These are phyloP conservation scores for Chytriomyces hyalinus DNA, from an alignment of 192 early-diverging fungal species.

Conservation along the genomic window DNA sequence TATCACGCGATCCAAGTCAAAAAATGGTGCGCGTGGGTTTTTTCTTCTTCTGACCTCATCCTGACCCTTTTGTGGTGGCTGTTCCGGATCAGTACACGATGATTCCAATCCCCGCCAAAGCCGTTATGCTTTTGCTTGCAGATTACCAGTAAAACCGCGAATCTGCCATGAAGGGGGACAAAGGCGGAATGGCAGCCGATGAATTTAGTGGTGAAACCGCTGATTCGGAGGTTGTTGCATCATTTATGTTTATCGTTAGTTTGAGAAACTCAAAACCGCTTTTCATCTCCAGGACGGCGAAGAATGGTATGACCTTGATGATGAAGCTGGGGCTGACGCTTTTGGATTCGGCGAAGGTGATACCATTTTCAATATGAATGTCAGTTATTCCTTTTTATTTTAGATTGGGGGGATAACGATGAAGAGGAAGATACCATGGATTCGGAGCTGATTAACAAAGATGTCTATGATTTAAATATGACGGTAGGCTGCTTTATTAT, in stretches of 20 bases:
- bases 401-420: slow-evolving; percentile 24
- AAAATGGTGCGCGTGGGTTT: too few relatives aligned
- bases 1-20: too few relatives aligned
- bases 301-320: slow-evolving; percentile 70
- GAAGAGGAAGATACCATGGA: slow-evolving; percentile 32
- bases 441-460: slow-evolving; percentile 33
- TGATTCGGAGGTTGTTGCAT: slow-evolving; percentile 37
- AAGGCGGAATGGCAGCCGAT: slow-evolving; percentile 60
- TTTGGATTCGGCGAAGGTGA: slow-evolving; percentile 14
- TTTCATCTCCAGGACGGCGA: slow-evolving; percentile 45
- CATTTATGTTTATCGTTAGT: slow-evolving; percentile 27
- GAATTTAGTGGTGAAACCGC: slow-evolving; percentile 55
- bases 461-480: slow-evolving; percentile 41
- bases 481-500: slow-evolving; percentile 22
- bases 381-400: neutral
- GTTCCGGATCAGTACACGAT: slow-evolving; percentile 80
- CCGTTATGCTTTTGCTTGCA: slow-evolving; percentile 79
- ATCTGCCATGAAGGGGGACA: slow-evolving; percentile 62
- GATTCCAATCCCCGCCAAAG: slow-evolving; percentile 82
- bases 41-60: too few relatives aligned
- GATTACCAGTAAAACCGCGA: slow-evolving; percentile 77
- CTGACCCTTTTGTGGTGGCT: slow-evolving; percentile 22
- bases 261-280: neutral
- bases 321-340: slow-evolving; percentile 39
- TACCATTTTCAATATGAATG: neutral